phyloP scores from a whole-genome alignment of 345 rosid species.

The Citrus hindsii region DNA sequence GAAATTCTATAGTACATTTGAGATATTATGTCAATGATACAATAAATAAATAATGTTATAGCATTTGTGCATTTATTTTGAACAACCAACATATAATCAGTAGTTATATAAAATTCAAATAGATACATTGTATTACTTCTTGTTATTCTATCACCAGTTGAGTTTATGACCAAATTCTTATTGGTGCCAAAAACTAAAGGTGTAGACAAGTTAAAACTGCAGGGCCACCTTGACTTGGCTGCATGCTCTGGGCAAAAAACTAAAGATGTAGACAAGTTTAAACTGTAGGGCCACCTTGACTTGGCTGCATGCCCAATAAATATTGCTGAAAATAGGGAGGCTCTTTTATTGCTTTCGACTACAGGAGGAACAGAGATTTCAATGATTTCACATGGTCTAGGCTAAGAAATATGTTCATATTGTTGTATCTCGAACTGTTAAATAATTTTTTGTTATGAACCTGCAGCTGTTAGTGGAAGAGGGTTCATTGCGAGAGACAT shows the following conservation, averaged over 20 bases:
- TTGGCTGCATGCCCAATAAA: background rate
- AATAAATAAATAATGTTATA: too few relatives aligned
- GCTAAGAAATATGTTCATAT: background rate
- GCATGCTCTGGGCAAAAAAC: background rate
- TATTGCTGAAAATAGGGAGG: background rate
- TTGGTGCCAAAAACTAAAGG: background rate
- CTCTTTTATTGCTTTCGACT: background rate
- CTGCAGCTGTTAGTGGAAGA: conserved; percentile 82
- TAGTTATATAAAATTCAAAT: too few relatives aligned
- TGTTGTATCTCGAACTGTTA: background rate
- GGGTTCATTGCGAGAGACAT: conserved; percentile 80
- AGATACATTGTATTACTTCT: too few relatives aligned
- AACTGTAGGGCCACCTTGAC: background rate
- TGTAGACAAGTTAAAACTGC: background rate
- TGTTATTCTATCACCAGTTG: too few relatives aligned
- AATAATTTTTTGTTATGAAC: background rate
- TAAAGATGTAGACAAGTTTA: background rate
- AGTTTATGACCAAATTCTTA: background rate
- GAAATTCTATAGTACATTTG: too few relatives aligned
- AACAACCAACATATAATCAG: too few relatives aligned
- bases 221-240: background rate
- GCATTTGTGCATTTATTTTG: too few relatives aligned
- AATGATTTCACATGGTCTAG: background rate
- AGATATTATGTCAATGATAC: too few relatives aligned
- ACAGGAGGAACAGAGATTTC: background rate